Conservation (phyloP, 2,329 filamentous ascomycete genomes). For the Diaporthe citriasiana region DNA sequence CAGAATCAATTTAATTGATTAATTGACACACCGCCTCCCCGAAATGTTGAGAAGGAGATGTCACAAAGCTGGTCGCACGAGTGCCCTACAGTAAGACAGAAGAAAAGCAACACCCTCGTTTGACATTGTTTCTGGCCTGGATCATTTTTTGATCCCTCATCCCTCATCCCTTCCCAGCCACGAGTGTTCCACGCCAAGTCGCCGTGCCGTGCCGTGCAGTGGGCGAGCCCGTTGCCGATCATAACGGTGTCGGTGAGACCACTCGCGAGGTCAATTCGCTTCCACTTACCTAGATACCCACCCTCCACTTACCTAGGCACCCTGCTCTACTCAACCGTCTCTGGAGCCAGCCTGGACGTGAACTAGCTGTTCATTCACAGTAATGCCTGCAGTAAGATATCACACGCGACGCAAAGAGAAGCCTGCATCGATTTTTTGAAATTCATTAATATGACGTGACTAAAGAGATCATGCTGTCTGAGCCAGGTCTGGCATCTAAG, state of each 20-base stretch:
- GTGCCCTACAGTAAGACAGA: background rate
- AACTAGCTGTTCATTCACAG: background rate
- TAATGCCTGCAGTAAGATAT: too few relatives aligned
- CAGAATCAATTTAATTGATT: background rate
- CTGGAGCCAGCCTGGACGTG: background rate
- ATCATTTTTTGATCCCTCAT: background rate
- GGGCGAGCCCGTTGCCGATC: background rate
- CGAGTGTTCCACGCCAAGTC: slow-evolving; percentile 8
- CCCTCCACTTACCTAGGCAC: too few relatives aligned
- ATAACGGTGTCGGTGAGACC: background rate
- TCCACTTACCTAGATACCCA: too few relatives aligned
- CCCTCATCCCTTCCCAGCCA: background rate
- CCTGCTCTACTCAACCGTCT: too few relatives aligned
- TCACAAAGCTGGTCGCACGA: background rate
- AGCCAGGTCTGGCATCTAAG: slow-evolving; percentile 28
- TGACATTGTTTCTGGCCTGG: background rate
- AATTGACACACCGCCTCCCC: background rate
- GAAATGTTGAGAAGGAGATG: background rate
- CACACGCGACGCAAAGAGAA: background rate
- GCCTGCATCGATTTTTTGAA: background rate
- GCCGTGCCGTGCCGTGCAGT: background rate
- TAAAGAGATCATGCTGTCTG: slow-evolving; percentile 17
- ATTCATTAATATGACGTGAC: slow-evolving; percentile 22
- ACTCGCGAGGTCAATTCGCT: too few relatives aligned
- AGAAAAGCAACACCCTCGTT: background rate